Base-by-base conservation (phyloP, 805 yeast species). In the Sugiyamaella floridensis region DNA sequence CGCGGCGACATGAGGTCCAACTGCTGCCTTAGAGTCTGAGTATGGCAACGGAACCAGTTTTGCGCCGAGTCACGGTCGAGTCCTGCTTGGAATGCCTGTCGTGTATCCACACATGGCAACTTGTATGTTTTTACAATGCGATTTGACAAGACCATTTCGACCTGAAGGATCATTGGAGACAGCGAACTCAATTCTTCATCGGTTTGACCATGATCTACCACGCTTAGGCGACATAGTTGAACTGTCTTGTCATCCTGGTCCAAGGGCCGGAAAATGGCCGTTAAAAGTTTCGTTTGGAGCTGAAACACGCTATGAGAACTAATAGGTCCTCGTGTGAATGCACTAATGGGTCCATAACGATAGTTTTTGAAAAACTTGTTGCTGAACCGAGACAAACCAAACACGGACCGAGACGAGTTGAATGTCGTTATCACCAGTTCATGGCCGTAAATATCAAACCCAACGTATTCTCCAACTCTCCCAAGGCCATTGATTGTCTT, bases 371-470 rank as follows among this genome's bases (percentile, higher is more conserved):
- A 58, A 40, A 58, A 58, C 40, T 20, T 34, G 20, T 15, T 26
- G 15, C 48, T 34, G 50, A 59, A 55, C 19, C 45, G 42, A 42
- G 52, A 50, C 29, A 46, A 16, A n/a, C 52, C 55, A 37, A 53
- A 55, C 14, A 52, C 62, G n/a, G 60, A 46, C 41, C 53, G 55
- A n/a, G 63, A 60, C 18, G 52, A 37, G 47, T 60, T 60, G 52
- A 57, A 45, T 15, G 55, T 46, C 42, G 52, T 46, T 11, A 58
- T 29, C 19, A 32, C 20, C 28, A 60, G 45, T 45, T 49, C 45
- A n/a, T 55, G 47, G 3, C 55, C 29, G 22, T 47, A 29, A 19
- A 55, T 45, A 8, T 51, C 54, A 34, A 60, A 56, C 14, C 43
- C 40, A n/a, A 58, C 43, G 40, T 51, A 48, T 43, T 56, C 60